Conservation (phyloP, 2,329 filamentous ascomycete species). For the Aspergillus niger region DNA sequence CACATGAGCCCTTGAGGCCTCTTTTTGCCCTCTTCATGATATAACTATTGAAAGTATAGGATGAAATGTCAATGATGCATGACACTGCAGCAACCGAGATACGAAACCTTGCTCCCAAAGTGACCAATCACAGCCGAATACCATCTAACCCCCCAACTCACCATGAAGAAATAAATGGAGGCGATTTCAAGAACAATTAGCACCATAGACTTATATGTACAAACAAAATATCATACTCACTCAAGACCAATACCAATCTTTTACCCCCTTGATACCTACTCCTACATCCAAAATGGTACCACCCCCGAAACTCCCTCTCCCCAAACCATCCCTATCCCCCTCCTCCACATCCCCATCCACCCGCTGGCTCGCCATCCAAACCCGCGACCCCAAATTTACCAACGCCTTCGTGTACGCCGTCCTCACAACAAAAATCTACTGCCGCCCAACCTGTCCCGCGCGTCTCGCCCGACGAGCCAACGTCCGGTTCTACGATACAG, state of each 20-base stretch:
- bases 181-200: neutral
- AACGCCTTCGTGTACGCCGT: constrained; percentile 59
- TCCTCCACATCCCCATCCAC: constrained; percentile 22
- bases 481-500: constrained; percentile 56
- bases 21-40: no score
- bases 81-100: neutral
- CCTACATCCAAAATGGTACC: constrained; percentile 6
- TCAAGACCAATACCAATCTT: no score
- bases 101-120: constrained; percentile 31
- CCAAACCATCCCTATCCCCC: constrained; percentile 9
- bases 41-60: no score
- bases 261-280: no score
- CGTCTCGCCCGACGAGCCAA: constrained; percentile 61
- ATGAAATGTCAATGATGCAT: neutral
- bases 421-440: constrained; percentile 59
- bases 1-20: no score
- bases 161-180: neutral
- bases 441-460: constrained; percentile 57
- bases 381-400: constrained; percentile 44
- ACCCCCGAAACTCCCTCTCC: no score
- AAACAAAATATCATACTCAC: no score
- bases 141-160: neutral
- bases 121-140: constrained; percentile 35
- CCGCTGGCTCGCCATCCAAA: constrained; percentile 49
- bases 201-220: no score